Evolutionary conservation across 768 basidiomycete genomes (phyloP).

Genomic region (Tylopilus vinaceipallidus): DNA sequence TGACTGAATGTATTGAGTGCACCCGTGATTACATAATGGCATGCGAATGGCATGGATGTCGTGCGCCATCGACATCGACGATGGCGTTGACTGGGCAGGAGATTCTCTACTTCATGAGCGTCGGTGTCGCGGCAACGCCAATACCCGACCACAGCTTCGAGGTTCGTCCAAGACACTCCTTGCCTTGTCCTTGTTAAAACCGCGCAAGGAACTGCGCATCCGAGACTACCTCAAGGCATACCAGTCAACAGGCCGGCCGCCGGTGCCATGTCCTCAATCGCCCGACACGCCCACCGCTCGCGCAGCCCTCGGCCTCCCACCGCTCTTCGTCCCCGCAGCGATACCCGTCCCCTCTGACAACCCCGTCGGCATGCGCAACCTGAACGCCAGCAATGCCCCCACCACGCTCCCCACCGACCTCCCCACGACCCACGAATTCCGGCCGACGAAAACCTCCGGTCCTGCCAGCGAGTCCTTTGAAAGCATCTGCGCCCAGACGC

Average conservation of each 20-base stretch:
- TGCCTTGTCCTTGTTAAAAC: not conserved
- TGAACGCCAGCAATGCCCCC: not conserved
- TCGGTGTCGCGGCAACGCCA: constrained; percentile 17
- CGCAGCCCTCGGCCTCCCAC: constrained; percentile 44
- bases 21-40: constrained; percentile 9
- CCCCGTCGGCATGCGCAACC: not conserved
- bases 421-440: constrained; percentile 26
- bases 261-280: constrained; percentile 45
- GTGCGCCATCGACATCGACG: not conserved
- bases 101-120: constrained; percentile 28
- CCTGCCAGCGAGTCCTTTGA: constrained; percentile 31
- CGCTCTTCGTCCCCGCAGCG: constrained; percentile 47
- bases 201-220: constrained; percentile 49
- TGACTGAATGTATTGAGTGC: too few species aligned
- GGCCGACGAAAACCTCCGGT: constrained; percentile 17
- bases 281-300: constrained; percentile 48
- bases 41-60: not conserved
- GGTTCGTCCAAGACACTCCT: constrained; percentile 9
- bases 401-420: constrained; percentile 16
- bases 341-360: constrained; percentile 14
- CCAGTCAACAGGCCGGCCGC: constrained; percentile 43
- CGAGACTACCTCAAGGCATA: constrained; percentile 55
- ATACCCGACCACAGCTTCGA: constrained; percentile 27
- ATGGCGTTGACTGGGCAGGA: constrained; percentile 18
- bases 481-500: constrained; percentile 38